phyloP scores from a whole-genome alignment of 441 rosid genomes.

The Adansonia madagascariensis region DNA sequence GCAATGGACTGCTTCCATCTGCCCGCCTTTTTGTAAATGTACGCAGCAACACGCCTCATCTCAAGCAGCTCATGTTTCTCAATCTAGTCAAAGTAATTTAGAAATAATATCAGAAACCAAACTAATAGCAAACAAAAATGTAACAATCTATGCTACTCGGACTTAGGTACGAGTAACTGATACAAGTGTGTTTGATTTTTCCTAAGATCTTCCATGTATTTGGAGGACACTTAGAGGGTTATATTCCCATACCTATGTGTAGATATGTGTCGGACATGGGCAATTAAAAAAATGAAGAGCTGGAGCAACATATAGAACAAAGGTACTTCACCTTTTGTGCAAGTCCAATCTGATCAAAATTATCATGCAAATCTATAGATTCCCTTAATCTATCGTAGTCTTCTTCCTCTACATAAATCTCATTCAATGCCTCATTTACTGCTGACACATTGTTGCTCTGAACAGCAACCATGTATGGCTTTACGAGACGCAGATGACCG shows the following conservation, averaged over 20 bases:
- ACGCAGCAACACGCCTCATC: slow-evolving; percentile 99
- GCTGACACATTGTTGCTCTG: slow-evolving; percentile 96
- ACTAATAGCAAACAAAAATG: slow-evolving; percentile 36
- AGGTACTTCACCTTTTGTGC: slow-evolving; percentile 72
- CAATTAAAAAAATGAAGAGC: too few species aligned
- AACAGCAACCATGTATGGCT: slow-evolving; percentile 98
- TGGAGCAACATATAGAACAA: neutral
- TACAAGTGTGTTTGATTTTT: too few species aligned
- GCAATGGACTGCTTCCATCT: slow-evolving; percentile 99
- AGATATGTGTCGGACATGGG: too few species aligned
- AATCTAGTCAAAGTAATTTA: slow-evolving; percentile 47
- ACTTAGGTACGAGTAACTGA: too few species aligned
- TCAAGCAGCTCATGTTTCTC: slow-evolving; percentile 99
- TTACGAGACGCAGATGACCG: slow-evolving; percentile 92
- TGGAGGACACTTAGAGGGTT: too few species aligned
- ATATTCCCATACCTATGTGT: too few species aligned
- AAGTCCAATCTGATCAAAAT: slow-evolving; percentile 87
- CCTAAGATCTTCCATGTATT: too few species aligned
- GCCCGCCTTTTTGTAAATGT: slow-evolving; percentile 97
- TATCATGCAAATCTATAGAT: slow-evolving; percentile 85
- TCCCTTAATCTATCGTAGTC: slow-evolving; percentile 93
- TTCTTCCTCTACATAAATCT: slow-evolving; percentile 91
- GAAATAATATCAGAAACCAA: slow-evolving; percentile 35
- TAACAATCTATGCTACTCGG: too few species aligned
- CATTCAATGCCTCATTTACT: slow-evolving; percentile 92